Evolutionary conservation across 805 yeast species (phyloP), one percentile per base, ranked within the genome.

Genomic region (Naumovozyma dairenensis): DNA sequence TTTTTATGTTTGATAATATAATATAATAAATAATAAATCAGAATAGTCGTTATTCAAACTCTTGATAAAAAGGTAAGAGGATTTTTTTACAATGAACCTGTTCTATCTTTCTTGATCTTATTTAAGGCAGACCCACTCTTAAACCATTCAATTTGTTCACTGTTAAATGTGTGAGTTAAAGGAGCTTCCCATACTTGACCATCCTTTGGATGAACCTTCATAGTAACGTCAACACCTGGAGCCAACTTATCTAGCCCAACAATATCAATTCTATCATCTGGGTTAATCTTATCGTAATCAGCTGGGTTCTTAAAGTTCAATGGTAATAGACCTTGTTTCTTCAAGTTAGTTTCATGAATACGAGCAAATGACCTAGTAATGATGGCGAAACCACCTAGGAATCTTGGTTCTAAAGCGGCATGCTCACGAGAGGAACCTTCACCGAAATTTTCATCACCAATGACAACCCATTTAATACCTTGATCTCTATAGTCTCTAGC

Each of bases 381-480:
- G 68, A 89, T 89, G 53, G 96, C 96, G 61, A 83, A 85, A 57
- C 93, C 97, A 74, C 96, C 96, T 62, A 89, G 75, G 87, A 69
- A 92, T 74, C 98, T 83, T 72, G 98, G 98, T 76, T 87, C 96
- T 63, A 89, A 77, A 53, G 98, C 98, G 61, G 97, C 98, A 65
- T 89, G 98, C 72, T 89, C 98, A 76, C 98, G 85, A 54, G 97
- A 89, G 44, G 96, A 87, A 72, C 98, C 98, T 74, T 89, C 98
- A 74, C 98, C 98, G 58, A 87, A 84, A 74, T 89, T 89, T 70
- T 89, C 96, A 60, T 85, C 97, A 67, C 96, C 98, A 59, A 89
- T 74, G 48, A 89, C 97, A 67, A 87, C 96, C 97, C 97, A 89
- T 58, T 72, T 79, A 59, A 80, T 70, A 53, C 94, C 95, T 49